Base-by-base conservation (phyloP, 257 asterid genomes). In the Gynochthodes officinalis region DNA sequence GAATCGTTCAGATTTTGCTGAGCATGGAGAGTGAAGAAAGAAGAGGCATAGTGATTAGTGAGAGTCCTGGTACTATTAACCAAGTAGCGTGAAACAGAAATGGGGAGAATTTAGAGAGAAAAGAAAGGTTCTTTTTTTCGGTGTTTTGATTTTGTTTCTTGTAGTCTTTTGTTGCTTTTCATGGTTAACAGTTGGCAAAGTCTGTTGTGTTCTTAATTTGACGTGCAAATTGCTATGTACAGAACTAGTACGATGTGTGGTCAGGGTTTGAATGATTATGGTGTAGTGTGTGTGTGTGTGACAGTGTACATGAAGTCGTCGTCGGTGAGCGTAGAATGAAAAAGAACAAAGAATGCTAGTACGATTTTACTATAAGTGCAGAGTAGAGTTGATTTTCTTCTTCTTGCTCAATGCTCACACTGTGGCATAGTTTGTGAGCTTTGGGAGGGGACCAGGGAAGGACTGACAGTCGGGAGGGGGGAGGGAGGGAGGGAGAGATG, bases 181-280 rank as follows among this genome's bases (percentile, higher is more conserved):
- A 60, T 63, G 64, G 44, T 40, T 19, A 73, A 50, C 70, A 73
- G 77, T 64, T 50, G 72, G 67, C 49, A 74, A 42, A 53, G 58
- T 59, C 46, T 64, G 48, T 18, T 43, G 35, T 23, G 19, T 62
- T 28, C 43, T 62, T 43, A 62, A 62, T 1, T 50, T 64, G 19
- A n/a, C 32, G 7, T 11, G 57, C 8, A 18, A n/a, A n/a, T n/a
- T 46, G 12, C 6, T 1, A 48, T 50, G 39, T 70, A 55, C 69
- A 59, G 33, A 30, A 21, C 13, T 11, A 58, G 44, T 19, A 44
- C 23, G 25, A 15, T 4, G 32, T 0, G 13, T 15, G n/a, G n/a
- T 5, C 37, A 64, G 21, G 9, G 37, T 9, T 13, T 28, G 50
- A 0, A 54, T 52, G 70, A 37, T 54, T 32, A 21, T 33, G 15